Percentiles rank a stretch among this genome's conserved stretches.
phyloP scores from a whole-genome alignment of 495 filamentous ascomycete species.

The Xylaria acuta region DNA sequence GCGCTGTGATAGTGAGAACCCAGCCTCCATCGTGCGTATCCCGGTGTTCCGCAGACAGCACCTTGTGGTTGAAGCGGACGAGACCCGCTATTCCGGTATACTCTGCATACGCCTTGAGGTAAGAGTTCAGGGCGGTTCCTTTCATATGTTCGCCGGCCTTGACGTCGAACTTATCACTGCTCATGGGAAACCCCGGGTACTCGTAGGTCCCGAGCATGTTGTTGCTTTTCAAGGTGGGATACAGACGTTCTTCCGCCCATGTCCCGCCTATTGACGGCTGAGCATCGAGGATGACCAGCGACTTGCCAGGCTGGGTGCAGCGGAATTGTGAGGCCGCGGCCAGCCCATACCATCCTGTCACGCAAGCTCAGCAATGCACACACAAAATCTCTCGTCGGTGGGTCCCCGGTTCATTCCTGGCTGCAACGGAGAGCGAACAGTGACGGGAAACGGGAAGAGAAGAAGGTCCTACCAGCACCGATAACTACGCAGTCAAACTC shows the following conservation, averaged over 20 bases:
- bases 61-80: constrained; percentile 60
- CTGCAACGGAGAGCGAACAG: background rate
- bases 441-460: background rate
- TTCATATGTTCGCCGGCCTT: constrained; percentile 71
- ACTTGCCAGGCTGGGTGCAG: constrained; percentile 44
- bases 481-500: constrained; percentile 50
- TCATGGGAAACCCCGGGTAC: constrained; percentile 78
- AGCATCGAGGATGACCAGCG: constrained; percentile 47
- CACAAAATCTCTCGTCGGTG: background rate
- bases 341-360: constrained; percentile 50
- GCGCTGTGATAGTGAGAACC: constrained; percentile 43
- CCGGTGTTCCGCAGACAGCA: constrained; percentile 58
- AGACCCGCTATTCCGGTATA: constrained; percentile 61
- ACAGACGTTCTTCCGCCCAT: constrained; percentile 69
- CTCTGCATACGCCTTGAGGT: constrained; percentile 68
- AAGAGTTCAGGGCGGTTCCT: constrained; percentile 67
- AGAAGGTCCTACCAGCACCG: constrained; percentile 46
- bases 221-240: constrained; percentile 69
- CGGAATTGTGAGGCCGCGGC: constrained; percentile 50
- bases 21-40: constrained; percentile 45
- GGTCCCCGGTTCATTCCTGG: background rate
- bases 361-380: constrained; percentile 6
- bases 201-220: constrained; percentile 70
- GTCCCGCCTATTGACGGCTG: constrained; percentile 64
- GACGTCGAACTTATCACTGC: constrained; percentile 61